These are phyloP conservation scores for Furcasterigmium sp. DNA, from an alignment of 2,329 filamentous ascomycete genomes.

Conservation along the genomic window DNA sequence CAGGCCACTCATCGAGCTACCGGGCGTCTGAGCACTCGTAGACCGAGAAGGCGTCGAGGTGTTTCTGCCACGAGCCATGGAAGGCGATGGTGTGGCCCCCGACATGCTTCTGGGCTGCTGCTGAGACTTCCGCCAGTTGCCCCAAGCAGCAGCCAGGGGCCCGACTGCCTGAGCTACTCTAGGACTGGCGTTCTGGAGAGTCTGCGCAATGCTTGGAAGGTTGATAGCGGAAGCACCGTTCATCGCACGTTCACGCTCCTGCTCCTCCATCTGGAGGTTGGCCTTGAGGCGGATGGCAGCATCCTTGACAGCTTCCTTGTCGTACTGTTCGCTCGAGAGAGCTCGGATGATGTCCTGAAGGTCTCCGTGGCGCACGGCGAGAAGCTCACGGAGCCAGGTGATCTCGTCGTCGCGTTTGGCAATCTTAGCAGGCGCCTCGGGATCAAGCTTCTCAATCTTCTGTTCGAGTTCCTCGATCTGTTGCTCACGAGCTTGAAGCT, in stretches of 20 bases:
- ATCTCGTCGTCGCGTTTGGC: conserved; percentile 93
- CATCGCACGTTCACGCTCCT: conserved; percentile 83
- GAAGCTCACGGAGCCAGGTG: conserved; percentile 86
- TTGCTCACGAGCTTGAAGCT: conserved; percentile 88
- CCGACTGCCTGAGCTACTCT: conserved; percentile 79
- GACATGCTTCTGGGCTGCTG: conserved; percentile 40
- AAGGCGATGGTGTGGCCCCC: conserved; percentile 38
- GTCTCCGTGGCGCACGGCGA: conserved; percentile 85
- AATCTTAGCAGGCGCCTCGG: conserved; percentile 74
- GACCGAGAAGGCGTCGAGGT: conserved; percentile 56
- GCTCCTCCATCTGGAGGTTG: conserved; percentile 96
- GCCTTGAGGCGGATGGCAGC: conserved; percentile 89
- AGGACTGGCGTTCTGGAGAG: conserved; percentile 74
- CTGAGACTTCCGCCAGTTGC: conserved; percentile 78
- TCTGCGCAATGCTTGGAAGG: conserved; percentile 71
- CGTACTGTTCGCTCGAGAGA: conserved; percentile 68
- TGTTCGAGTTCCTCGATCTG: conserved; percentile 84
- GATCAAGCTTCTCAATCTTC: conserved; percentile 62
- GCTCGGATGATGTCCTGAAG: conserved; percentile 85
- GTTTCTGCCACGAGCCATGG: conserved; percentile 18
- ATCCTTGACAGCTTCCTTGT: conserved; percentile 76
- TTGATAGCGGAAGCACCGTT: conserved; percentile 62
- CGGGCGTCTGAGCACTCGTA: conserved; percentile 45
- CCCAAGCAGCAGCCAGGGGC: conserved; percentile 83
- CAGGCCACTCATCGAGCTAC: conserved; percentile 67